Evolutionary conservation across 108 stramenopile species (phyloP).

Genomic region (Nannochloropsis gaditana): DNA sequence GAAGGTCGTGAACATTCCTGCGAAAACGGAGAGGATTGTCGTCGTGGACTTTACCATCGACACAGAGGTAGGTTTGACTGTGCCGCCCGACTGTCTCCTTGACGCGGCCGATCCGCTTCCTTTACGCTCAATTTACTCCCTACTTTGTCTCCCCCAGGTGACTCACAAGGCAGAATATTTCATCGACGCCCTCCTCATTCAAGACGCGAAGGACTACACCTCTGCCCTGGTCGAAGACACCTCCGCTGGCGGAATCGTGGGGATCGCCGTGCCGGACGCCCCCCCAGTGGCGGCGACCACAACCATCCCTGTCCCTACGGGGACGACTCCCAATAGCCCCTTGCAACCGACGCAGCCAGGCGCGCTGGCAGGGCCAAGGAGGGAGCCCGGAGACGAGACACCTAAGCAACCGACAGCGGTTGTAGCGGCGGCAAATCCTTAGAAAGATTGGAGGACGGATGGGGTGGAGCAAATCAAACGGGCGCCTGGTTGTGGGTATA

Average conservation of each 20-base stretch:
- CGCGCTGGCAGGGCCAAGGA: not conserved
- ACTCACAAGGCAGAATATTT: not conserved
- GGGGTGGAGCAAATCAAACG: no score
- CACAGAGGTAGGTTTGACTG: not conserved
- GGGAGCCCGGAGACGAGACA: not conserved
- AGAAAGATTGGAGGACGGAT: not conserved
- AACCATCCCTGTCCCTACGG: not conserved
- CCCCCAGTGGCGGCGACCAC: not conserved
- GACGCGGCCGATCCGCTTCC: not conserved
- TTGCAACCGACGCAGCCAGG: not conserved
- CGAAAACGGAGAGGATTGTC: not conserved
- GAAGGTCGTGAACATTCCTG: not conserved
- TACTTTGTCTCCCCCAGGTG: not conserved
- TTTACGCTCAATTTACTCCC: no score
- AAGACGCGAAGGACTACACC: not conserved
- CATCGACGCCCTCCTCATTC: not conserved
- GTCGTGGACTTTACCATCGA: not conserved
- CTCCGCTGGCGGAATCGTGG: not conserved
- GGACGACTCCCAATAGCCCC: not conserved
- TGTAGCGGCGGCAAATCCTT: not conserved
- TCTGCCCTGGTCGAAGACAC: constrained; percentile 7
- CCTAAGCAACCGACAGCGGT: not conserved
- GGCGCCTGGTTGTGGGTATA: no score
- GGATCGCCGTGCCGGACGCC: not conserved
- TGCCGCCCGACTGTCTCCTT: not conserved